Evolutionary conservation across 1,284 basidiomycete genomes (phyloP).

Genomic region (Boletus albobrunnescens): DNA sequence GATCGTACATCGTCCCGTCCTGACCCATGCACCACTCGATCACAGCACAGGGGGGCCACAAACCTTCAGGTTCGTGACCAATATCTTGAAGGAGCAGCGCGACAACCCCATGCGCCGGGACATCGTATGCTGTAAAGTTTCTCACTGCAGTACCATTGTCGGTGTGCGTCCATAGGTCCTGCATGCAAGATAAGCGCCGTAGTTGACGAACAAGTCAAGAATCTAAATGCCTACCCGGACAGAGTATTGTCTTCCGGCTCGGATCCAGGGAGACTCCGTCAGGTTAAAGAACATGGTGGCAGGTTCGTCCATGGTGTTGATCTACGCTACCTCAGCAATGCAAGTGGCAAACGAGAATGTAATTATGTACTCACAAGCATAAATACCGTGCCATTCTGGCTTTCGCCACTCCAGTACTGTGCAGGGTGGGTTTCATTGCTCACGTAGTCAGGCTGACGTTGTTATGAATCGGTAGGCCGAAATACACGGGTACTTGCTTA

Average conservation of each 20-base stretch:
- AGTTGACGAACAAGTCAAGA: background rate
- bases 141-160: slow-evolving; percentile 63
- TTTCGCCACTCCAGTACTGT: slow-evolving; percentile 57
- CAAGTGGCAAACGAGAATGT: background rate
- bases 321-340: slow-evolving; percentile 27
- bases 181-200: slow-evolving; percentile 7
- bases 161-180: slow-evolving; percentile 70
- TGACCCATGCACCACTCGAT: slow-evolving; percentile 41
- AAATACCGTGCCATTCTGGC: slow-evolving; percentile 51
- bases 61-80: slow-evolving; percentile 58
- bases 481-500: slow-evolving; percentile 25
- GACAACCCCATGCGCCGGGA: slow-evolving; percentile 68
- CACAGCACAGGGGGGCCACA: slow-evolving; percentile 45
- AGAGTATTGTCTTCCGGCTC: slow-evolving; percentile 58
- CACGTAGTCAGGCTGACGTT: slow-evolving; percentile 47
- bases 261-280: slow-evolving; percentile 67
- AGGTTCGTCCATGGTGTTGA: slow-evolving; percentile 51
- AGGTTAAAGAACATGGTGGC: slow-evolving; percentile 59
- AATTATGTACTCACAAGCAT: slow-evolving; percentile 45
- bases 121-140: slow-evolving; percentile 53
- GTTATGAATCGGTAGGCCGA: background rate
- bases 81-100: slow-evolving; percentile 62
- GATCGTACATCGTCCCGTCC: slow-evolving; percentile 31
- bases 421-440: slow-evolving; percentile 49
- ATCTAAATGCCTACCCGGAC: slow-evolving; percentile 43